phyloP scores from a whole-genome alignment of 192 early-diverging fungal species.

The Gryganskiella cystojenkinii region DNA sequence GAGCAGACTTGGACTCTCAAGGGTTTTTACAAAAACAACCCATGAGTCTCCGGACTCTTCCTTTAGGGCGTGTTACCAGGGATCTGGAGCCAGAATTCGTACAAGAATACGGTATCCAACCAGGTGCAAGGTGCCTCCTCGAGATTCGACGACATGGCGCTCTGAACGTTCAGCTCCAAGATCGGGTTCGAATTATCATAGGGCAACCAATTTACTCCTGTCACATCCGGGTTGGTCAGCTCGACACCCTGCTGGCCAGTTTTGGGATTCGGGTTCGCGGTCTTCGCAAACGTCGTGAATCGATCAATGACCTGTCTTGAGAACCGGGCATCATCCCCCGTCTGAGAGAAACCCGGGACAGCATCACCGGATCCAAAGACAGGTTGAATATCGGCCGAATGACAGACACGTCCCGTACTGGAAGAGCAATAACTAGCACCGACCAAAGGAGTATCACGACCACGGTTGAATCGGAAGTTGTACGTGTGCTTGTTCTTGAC shows the following conservation, averaged over 20 bases:
- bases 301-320: constrained; percentile 42
- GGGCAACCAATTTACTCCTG: constrained; percentile 8
- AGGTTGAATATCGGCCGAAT: constrained; percentile 34
- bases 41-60: too few species aligned
- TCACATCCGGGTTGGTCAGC: constrained; percentile 26
- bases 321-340: constrained; percentile 50
- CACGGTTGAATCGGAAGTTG: constrained; percentile 42
- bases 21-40: too few species aligned
- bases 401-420: constrained; percentile 35
- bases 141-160: not conserved
- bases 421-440: constrained; percentile 19
- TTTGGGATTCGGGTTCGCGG: constrained; percentile 47
- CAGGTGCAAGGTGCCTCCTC: not conserved
- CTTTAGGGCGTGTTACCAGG: not conserved
- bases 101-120: constrained; percentile 1
- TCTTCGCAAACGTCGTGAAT: constrained; percentile 51
- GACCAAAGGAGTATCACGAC: constrained; percentile 23
- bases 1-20: too few species aligned
- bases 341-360: constrained; percentile 19
- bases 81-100: not conserved
- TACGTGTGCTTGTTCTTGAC: constrained; percentile 14
- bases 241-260: constrained; percentile 11
- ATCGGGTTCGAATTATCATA: constrained; percentile 18
- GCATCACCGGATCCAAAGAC: constrained; percentile 33
- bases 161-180: constrained; percentile 30